Evolutionary conservation across 257 asterid genomes (phyloP).

Genomic region (Verbena officinalis): DNA sequence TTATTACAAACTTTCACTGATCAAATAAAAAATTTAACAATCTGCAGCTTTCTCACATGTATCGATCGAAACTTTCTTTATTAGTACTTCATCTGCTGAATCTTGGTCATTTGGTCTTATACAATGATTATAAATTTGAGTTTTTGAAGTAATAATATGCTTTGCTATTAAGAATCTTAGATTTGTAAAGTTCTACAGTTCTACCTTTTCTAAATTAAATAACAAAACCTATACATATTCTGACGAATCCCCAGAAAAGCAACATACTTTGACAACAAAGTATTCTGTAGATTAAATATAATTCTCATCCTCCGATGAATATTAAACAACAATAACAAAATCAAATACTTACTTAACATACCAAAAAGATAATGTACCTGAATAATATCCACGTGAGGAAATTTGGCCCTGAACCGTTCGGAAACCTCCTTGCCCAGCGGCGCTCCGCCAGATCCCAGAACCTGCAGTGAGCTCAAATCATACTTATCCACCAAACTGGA

Average conservation of each 20-base stretch:
- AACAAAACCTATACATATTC: not conserved
- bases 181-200: not conserved
- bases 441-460: slow-evolving; percentile 62
- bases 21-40: too few relatives aligned
- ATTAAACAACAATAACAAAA: not conserved
- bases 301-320: not conserved
- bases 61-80: too few relatives aligned
- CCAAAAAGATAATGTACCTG: slow-evolving; percentile 38
- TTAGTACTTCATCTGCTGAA: not conserved
- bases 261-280: not conserved
- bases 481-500: slow-evolving; percentile 55
- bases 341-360: not conserved
- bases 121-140: not conserved
- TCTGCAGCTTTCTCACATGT: too few relatives aligned
- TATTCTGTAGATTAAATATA: not conserved
- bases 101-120: not conserved
- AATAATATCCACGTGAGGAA: slow-evolving; percentile 45
- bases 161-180: not conserved
- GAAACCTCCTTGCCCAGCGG: slow-evolving; percentile 65
- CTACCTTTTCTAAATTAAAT: not conserved
- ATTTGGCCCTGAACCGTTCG: slow-evolving; percentile 45
- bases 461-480: slow-evolving; percentile 52
- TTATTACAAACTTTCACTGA: too few relatives aligned
- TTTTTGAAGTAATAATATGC: too few relatives aligned
- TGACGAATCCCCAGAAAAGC: not conserved